phyloP scores from a whole-genome alignment of 768 basidiomycete genomes.

The Rhodotorula paludigena region DNA sequence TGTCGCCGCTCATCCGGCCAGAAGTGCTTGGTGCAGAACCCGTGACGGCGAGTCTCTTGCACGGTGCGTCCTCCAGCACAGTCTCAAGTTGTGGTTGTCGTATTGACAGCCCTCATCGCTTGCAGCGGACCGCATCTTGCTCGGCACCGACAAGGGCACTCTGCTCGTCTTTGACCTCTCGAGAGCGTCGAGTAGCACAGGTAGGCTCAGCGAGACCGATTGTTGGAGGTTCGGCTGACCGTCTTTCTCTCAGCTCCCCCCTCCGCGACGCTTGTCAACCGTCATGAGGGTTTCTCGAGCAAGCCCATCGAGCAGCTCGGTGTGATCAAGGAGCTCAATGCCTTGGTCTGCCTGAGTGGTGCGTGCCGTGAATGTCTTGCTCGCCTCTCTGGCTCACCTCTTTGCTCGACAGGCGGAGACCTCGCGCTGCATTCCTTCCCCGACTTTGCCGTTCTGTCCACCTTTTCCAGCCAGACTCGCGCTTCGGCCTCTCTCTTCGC shows the following conservation, averaged over 20 bases:
- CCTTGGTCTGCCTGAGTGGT: conserved; percentile 81
- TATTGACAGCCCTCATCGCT: neutral
- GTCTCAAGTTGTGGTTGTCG: accelerated
- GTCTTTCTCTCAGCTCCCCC: conserved; percentile 15
- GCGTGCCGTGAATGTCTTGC: conserved; percentile 34
- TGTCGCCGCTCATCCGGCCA: conserved; percentile 18
- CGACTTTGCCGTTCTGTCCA: conserved; percentile 62
- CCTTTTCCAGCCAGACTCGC: conserved; percentile 58
- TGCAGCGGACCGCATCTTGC: conserved; percentile 34
- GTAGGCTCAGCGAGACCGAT: neutral
- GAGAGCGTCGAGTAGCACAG: conserved; percentile 9
- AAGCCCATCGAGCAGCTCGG: conserved; percentile 82
- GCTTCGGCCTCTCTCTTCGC: conserved; percentile 72
- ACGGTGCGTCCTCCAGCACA: conserved; percentile 7
- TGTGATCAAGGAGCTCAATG: conserved; percentile 76
- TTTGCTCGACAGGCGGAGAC: conserved; percentile 56
- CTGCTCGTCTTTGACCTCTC: conserved; percentile 32
- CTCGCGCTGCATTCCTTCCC: conserved; percentile 74
- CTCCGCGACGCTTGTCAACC: conserved; percentile 21
- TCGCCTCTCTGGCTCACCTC: neutral
- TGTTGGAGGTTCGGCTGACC: neutral
- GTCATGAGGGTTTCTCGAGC: conserved; percentile 19
- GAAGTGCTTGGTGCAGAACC: conserved; percentile 16
- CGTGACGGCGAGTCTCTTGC: conserved; percentile 11
- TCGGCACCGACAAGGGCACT: conserved; percentile 32